A percentile compares a stretch with the other conserved stretches of the same genome.
Evolutionary conservation across 768 basidiomycete genomes (phyloP).

Genomic region (Naganishia vishniacii): DNA sequence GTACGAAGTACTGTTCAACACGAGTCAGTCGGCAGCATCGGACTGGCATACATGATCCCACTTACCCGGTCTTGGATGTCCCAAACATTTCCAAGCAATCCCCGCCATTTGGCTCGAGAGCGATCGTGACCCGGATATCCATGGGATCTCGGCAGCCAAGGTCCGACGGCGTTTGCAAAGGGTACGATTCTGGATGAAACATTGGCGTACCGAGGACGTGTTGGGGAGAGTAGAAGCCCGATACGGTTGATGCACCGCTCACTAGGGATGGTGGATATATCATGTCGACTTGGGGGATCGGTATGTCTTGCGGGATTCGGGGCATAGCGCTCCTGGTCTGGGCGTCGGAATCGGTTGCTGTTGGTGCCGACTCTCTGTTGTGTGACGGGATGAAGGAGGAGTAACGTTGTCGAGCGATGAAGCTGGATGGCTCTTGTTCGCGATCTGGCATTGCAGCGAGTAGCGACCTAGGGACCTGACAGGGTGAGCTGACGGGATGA

Average conservation of each 20-base stretch:
- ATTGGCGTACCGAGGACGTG: not conserved
- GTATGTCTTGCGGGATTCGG: not conserved
- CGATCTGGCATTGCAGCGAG: too few relatives aligned
- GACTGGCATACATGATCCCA: too few relatives aligned
- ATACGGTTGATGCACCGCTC: not conserved
- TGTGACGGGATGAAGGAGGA: not conserved
- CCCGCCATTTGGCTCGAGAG: not conserved
- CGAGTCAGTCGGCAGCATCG: not conserved
- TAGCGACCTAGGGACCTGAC: too few relatives aligned
- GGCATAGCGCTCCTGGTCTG: not conserved
- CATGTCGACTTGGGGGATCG: not conserved
- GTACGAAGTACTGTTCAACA: conserved; percentile 64
- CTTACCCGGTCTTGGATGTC: conserved; percentile 15
- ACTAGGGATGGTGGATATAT: not conserved
- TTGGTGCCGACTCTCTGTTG: not conserved
- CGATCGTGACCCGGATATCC: not conserved
- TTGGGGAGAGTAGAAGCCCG: not conserved
- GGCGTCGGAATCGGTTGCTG: not conserved
- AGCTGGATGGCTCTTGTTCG: too few relatives aligned
- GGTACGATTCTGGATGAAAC: not conserved
- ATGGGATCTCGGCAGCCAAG: not conserved
- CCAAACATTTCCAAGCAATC: conserved; percentile 9
- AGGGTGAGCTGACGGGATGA: too few relatives aligned
- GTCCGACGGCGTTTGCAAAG: not conserved
- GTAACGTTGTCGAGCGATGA: not conserved